These are phyloP conservation scores for Cyberlindnera maritima DNA, from an alignment of 805 yeast genomes.

Conservation along the genomic window DNA sequence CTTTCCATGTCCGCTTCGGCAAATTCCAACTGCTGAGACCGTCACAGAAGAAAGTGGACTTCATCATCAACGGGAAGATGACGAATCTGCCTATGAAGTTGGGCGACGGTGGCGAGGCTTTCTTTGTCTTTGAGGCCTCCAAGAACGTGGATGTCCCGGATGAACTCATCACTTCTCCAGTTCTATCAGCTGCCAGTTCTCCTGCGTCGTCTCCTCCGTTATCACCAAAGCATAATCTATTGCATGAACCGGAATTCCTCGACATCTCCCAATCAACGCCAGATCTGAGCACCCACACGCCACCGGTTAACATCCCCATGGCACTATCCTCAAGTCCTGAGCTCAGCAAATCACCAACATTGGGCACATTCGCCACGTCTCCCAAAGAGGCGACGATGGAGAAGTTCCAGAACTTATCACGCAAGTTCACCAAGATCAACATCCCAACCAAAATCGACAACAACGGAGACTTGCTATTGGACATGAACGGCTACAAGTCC, in stretches of 20 bases:
- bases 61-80: conserved; percentile 76
- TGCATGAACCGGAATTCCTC: conserved; percentile 49
- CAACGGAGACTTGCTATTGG: conserved; percentile 86
- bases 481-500: conserved; percentile 94
- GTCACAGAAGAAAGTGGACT: conserved; percentile 89
- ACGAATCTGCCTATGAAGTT: conserved; percentile 92
- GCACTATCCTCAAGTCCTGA: conserved; percentile 9
- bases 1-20: conserved; percentile 96
- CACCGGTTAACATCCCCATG: conserved; percentile 6
- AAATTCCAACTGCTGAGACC: conserved; percentile 91
- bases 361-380: conserved; percentile 11
- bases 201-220: conserved; percentile 24
- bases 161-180: conserved; percentile 50
- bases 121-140: conserved; percentile 88
- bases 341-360: conserved; percentile 18
- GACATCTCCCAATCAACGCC: conserved; percentile 36
- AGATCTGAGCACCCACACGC: conserved; percentile 8
- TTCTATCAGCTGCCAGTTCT: conserved; percentile 23
- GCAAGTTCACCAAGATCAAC: conserved; percentile 62
- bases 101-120: conserved; percentile 98
- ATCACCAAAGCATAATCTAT: conserved; percentile 21
- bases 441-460: conserved; percentile 86
- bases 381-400: conserved; percentile 47
- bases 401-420: conserved; percentile 60
- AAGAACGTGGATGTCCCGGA: conserved; percentile 60